Evolutionary conservation across 2,329 filamentous ascomycete species (phyloP).

Genomic region (Aspergillus sp.): DNA sequence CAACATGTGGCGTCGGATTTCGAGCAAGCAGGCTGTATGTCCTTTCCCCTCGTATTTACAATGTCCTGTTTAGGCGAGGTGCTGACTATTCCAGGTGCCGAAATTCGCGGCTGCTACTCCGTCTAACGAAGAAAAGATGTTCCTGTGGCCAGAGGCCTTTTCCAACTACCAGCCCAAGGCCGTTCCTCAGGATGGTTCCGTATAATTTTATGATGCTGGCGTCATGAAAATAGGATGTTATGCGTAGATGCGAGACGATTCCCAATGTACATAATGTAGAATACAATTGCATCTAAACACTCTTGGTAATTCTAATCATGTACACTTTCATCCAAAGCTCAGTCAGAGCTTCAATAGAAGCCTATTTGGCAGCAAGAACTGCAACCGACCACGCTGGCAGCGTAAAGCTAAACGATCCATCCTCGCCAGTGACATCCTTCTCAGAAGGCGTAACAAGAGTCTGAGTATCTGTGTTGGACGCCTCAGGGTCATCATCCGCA

Average conservation of each 20-base stretch:
- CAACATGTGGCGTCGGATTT: constrained; percentile 60
- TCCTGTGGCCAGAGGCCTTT: constrained; percentile 57
- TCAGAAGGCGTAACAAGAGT: constrained; percentile 8
- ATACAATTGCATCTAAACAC: background rate
- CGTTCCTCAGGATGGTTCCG: constrained; percentile 4
- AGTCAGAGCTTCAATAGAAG: background rate
- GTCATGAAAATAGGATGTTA: background rate
- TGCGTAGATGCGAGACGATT: background rate
- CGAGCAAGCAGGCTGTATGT: constrained; percentile 50
- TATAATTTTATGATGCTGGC: constrained; percentile 6
- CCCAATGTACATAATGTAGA: background rate
- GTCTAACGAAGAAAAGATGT: constrained; percentile 53
- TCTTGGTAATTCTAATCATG: background rate
- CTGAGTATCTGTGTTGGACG: constrained; percentile 8
- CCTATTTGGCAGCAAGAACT: constrained; percentile 11
- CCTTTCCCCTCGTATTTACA: background rate
- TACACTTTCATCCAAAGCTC: background rate
- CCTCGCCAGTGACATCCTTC: constrained; percentile 3
- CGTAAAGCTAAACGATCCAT: constrained; percentile 12
- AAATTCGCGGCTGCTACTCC: constrained; percentile 47
- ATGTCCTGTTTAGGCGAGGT: background rate
- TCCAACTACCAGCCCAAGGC: constrained; percentile 37
- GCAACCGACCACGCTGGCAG: constrained; percentile 16
- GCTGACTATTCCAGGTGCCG: constrained; percentile 29
- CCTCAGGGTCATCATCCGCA: constrained; percentile 12